Base-by-base conservation (phyloP, 768 basidiomycete species). In the Phaffia australis region DNA sequence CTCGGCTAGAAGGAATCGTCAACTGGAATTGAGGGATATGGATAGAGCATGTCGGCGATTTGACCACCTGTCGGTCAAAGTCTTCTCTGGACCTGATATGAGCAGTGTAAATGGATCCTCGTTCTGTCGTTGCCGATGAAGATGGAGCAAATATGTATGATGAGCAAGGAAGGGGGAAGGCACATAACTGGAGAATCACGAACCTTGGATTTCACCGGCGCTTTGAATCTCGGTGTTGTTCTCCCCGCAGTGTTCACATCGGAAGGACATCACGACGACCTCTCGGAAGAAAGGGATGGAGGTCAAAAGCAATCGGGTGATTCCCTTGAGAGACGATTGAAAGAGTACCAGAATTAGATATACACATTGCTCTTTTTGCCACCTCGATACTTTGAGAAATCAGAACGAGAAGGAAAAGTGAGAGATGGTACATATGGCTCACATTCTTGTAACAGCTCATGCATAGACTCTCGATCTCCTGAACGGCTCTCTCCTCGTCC, bases 231-330 rank as follows among this genome's bases (percentile, higher is more conserved):
- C 94, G 75, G 94, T 99, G 77, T 99, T 98, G 50, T 81, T 76
- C 70, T 81, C 77, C 11, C 91, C 92, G 72, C 95, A 99, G 73
- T 91, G 85, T 65, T 94, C 89, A 75, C 95, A 99, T 65, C 87
- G 83, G 79, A 99, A 99, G 49, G 90, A 93, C 85, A 94, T 91
- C 68, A 98, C 84, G 70, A 99, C 88, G 60, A 98, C 85, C 75
- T 99, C 89, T 55, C 84, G 81, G 80, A 98, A 98, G 80, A 85
- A 98, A 0, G 95, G 95, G 58, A 99, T 99, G 2, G 85, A 84
- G 0, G 93, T 97, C 58, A 99, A 79, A 72, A 99, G 83, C 72
- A 99, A 77, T 52, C 91, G 80, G 0, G 95, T 99, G 16, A 80
- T 79, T 42, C 94, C 94, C 91, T 97, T 80, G 19, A n/a, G 6